A percentile compares a stretch with the other conserved stretches of the same genome.
These are phyloP conservation scores for carrot (Daucus carota) DNA, from an alignment of 129 eudicot species.

Conservation along the genomic window DNA sequence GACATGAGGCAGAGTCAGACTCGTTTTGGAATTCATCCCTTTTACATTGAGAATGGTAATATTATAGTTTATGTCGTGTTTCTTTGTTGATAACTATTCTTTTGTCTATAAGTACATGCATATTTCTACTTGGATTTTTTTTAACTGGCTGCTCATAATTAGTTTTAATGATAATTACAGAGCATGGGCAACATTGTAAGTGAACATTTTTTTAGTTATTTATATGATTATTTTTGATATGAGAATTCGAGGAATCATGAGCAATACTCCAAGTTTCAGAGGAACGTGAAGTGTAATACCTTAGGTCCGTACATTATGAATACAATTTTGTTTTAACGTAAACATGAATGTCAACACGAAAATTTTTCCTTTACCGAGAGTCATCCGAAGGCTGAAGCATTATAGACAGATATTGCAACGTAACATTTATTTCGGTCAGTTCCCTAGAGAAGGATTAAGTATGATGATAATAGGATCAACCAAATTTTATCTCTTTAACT, in stretches of 20 bases:
- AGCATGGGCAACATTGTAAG: neutral
- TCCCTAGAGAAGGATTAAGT: neutral
- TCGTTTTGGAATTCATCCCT: constrained; percentile 80
- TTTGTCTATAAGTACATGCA: neutral
- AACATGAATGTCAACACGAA: neutral
- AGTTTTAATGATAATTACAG: neutral
- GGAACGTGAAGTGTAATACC: neutral
- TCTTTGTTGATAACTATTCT: neutral
- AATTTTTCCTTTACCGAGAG: neutral
- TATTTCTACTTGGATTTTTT: neutral
- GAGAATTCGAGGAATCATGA: neutral
- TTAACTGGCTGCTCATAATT: neutral
- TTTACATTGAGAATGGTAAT: constrained; percentile 81
- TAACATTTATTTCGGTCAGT: neutral
- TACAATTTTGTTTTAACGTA: neutral
- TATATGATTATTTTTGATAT: neutral
- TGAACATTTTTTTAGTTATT: too few relatives aligned
- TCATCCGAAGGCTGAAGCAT: neutral
- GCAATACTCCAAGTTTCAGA: neutral
- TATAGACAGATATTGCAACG: neutral
- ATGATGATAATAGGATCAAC: neutral
- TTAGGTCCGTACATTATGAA: neutral
- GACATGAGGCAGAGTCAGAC: constrained; percentile 40
- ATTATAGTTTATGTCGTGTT: neutral
- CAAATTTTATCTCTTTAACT: too few relatives aligned